Evolutionary conservation across 2,329 filamentous ascomycete species (phyloP).

Genomic region (Colletotrichum magnum): DNA sequence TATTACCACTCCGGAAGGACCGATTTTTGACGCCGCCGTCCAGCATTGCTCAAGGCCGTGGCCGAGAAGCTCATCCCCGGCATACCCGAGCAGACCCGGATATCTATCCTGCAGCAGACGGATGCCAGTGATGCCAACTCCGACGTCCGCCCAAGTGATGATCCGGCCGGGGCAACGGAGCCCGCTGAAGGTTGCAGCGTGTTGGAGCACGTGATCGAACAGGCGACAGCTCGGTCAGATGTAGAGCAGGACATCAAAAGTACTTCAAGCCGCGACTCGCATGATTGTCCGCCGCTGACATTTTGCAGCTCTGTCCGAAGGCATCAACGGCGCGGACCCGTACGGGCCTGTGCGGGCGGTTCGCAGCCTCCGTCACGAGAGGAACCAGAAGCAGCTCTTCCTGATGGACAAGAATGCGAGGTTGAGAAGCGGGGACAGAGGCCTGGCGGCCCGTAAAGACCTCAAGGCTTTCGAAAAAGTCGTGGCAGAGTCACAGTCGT

Average conservation of each 20-base stretch:
- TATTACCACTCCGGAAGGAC: neutral
- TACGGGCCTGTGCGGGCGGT: slow-evolving; percentile 72
- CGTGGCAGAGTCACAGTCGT: slow-evolving; percentile 68
- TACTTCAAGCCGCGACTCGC: slow-evolving; percentile 46
- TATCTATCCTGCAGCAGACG: slow-evolving; percentile 80
- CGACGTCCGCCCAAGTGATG: slow-evolving; percentile 39
- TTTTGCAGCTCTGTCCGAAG: slow-evolving; percentile 68
- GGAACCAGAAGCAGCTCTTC: slow-evolving; percentile 74
- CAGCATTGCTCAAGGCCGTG: slow-evolving; percentile 80
- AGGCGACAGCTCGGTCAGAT: slow-evolving; percentile 68
- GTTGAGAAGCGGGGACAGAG: slow-evolving; percentile 81
- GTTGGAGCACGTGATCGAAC: slow-evolving; percentile 77
- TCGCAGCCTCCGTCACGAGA: slow-evolving; percentile 73
- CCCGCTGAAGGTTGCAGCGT: slow-evolving; percentile 57
- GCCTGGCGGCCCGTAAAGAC: slow-evolving; percentile 81
- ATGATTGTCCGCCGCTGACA: neutral
- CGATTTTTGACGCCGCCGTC: neutral
- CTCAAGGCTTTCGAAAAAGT: slow-evolving; percentile 78
- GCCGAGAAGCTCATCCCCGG: slow-evolving; percentile 85
- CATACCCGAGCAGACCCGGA: slow-evolving; percentile 74
- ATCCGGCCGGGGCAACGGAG: slow-evolving; percentile 18
- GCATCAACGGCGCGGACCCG: slow-evolving; percentile 71
- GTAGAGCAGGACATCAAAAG: slow-evolving; percentile 73
- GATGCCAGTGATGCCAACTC: slow-evolving; percentile 52
- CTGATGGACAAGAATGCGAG: slow-evolving; percentile 81